Base-by-base conservation (phyloP, 2,329 filamentous ascomycete genomes). In the Mycosphaerella sp. region DNA sequence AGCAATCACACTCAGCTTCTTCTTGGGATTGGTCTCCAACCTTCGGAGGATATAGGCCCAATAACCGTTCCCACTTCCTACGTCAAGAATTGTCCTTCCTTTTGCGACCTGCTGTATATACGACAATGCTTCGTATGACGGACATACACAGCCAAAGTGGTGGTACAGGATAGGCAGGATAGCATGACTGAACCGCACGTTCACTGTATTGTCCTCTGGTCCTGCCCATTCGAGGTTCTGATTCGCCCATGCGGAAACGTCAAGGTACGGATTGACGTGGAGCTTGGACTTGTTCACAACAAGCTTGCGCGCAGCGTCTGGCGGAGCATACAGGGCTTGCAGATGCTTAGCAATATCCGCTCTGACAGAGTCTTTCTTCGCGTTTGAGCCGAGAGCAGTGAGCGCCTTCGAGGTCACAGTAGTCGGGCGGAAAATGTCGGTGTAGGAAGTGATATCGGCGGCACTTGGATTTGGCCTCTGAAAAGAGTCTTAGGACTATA, bases 91-190 rank as follows among this genome's bases (percentile, higher is more conserved):
- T 10, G 73, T 66, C 5, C 77, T 71, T 1, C 74, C 75, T 5
- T 59, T 61, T 39, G 79, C 75, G 2, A 86, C 65, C 42, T 76
- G 71, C 32, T 75, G 75, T 28, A 89, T 74, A 17, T 85, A 71
- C 55, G 77, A 72, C 10, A 89, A 70, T 1, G 79, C 74, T 60
- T 87, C 83, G 66, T 85, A 84, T 8, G 78, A 80, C 0, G 86
- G 86, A 16, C 81, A 81, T 1, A 79, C 79, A 69, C 85, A 89
- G 44, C 85, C 85, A 66, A 89, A 89, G 68, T 89, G 85, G 69
- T 89, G 85, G 76, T 88, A 89, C 49, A 88, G 75, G 14, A 89
- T 73, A 2, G 85, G 85, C 7, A 89, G 75, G 6, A 87, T 73
- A 59, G 85, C 84, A 68, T 89, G 86, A 44, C 77, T 79, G 53